Base-by-base conservation (phyloP, 1,284 basidiomycete species). In the Pisolithus thermaeus region DNA sequence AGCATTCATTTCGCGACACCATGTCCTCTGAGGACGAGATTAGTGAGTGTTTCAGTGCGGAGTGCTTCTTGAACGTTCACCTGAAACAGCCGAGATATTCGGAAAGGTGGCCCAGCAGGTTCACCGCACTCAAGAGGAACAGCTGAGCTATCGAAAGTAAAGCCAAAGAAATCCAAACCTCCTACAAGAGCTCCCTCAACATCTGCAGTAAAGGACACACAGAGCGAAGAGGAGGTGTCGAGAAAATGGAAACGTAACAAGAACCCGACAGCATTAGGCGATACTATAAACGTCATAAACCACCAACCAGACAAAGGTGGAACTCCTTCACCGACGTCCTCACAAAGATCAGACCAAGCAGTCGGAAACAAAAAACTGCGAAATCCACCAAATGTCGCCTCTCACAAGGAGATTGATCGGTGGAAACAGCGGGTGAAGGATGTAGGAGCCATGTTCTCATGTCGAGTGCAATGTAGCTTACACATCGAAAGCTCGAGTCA, bases 21-120 rank as follows among this genome's bases (percentile, higher is more conserved):
- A 65, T 69, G 63, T 69, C 63, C 18, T 69, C 67, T 11, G 67
- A 68, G 46, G 63, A 65, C 46, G 63, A 68, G 49, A 66, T 65
- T 56, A 64, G 63, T 65, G 45, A 56, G 64, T 42, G 23, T 39
- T 16, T 51, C 52, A 49, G 41, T 35, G 28, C 35, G 38, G 23
- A 4, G 6, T 14, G 20, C 4, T 41, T 23, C 42, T 25, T 56
- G 40, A 57, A 51, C 39, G 36, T 64, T 63, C 52, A 63, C 61
- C 62, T 64, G 38, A 61, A 62, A 40, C 45, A 61, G 62, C 50
- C 23, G 12, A 63, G 61, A 61, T 51, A 57, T 53, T 39, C 63
- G 61, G 64, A 51, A 59, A 25, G 25, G 11, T 52, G 58, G 16
- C 36, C n/a, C 32, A 22, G 22, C 40, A n/a, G 50, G 32, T 45